Base-by-base conservation (phyloP, 23 red algal genomes). In the Gracilariopsis chorda region DNA sequence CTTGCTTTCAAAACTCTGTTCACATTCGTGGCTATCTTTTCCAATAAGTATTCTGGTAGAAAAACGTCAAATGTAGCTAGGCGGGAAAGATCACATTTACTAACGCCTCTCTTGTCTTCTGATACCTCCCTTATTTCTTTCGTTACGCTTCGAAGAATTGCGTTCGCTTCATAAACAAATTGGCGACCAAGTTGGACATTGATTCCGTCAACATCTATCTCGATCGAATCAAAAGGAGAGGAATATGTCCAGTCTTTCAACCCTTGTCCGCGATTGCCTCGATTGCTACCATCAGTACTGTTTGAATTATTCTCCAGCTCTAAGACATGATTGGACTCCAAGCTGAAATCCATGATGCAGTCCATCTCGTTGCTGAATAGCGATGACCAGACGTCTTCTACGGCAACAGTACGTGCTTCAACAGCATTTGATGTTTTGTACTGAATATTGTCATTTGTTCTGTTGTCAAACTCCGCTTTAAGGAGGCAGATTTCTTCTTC, bases 11-110 rank as follows among this genome's bases (percentile, higher is more conserved):
- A 25, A 24, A 83, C 78, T 64, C 78, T 9, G 51, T 83, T 65
- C 25, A 63, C 45, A 34, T 42, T 42, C 10, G 3, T 33, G 3
- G 25, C 42, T 16, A 64, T 63, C 29, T 83, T 83, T 11, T n/a
- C 16, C 34, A 83, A 44, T 20, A 83, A 11, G 1, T 60, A 44
- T 0, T 68, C 78, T n/a, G 78, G 55, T 17, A 83, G 78, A 64
- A 83, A 83, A 0, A 83, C 53, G 36, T 62, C 35, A 45, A 83
- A 83, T 20, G 44, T 32, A 23, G 51, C 52, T 30, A 83, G 25
- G 13, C 27, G 51, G 20, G 47, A 63, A 13, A 46, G 19, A 83
- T 45, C 24, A 19, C 3, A 2, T 14, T 11, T 32, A 19, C 6
- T 28, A 19, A 39, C 51, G 12, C 52, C 25, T 0, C 1, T 25